Conservation (phyloP, 768 basidiomycete genomes). For the Phylloporus sp. region DNA sequence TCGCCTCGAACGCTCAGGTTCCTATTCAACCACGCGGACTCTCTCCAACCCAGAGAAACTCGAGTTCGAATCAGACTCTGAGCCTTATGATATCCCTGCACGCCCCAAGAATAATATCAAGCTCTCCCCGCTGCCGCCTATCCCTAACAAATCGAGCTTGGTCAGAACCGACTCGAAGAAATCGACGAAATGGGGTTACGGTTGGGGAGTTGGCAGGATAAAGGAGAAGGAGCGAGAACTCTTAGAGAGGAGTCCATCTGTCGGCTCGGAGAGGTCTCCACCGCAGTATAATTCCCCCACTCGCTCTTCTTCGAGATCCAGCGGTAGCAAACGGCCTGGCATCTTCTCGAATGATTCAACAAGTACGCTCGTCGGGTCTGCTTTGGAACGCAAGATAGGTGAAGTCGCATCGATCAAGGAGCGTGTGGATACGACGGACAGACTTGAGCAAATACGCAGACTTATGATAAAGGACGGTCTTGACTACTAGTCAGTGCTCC, state of each 20-base stretch:
- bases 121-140: slow-evolving; percentile 39
- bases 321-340: slow-evolving; percentile 38
- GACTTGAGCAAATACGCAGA: slow-evolving; percentile 58
- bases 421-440: slow-evolving; percentile 53
- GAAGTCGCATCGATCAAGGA: slow-evolving; percentile 55
- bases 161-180: slow-evolving; percentile 56
- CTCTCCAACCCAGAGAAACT: slow-evolving; percentile 45
- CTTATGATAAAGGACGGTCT: slow-evolving; percentile 65
- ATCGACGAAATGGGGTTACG: slow-evolving; percentile 63
- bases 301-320: slow-evolving; percentile 39
- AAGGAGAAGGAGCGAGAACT: slow-evolving; percentile 40
- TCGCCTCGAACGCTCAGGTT: slow-evolving; percentile 38
- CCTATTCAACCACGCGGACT: slow-evolving; percentile 41
- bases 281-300: slow-evolving; percentile 31
- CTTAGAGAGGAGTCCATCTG: slow-evolving; percentile 32
- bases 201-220: slow-evolving; percentile 62
- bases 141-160: slow-evolving; percentile 39
- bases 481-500: slow-evolving; percentile 69
- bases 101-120: slow-evolving; percentile 34
- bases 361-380: slow-evolving; percentile 73
- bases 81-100: slow-evolving; percentile 45
- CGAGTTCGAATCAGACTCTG: slow-evolving; percentile 59
- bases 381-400: slow-evolving; percentile 63
- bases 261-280: slow-evolving; percentile 37
- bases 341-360: slow-evolving; percentile 59